Conservation (phyloP, 139 green algal species). For the Micractinium sp. region DNA sequence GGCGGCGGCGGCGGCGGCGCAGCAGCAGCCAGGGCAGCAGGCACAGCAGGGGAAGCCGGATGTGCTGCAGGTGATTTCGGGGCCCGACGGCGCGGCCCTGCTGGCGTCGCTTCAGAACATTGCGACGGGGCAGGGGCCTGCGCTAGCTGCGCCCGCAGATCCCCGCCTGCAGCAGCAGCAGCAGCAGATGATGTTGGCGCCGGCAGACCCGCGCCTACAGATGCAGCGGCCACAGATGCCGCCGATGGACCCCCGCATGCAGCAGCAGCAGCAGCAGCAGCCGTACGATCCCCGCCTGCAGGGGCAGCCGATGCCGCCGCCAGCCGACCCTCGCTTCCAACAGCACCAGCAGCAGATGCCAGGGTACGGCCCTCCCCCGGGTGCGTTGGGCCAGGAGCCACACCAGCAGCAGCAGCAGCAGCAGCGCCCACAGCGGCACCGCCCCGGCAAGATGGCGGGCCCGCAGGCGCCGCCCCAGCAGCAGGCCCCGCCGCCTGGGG, state of each 20-base stretch:
- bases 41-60: neutral
- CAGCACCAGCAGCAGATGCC: constrained; percentile 5
- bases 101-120: too few species aligned
- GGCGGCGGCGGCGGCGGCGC: neutral
- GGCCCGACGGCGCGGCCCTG: too few species aligned
- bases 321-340: neutral
- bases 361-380: neutral
- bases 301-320: neutral
- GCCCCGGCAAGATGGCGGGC: neutral
- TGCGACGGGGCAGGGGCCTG: neutral
- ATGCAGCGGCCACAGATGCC: constrained; percentile 5
- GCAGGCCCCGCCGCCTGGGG: neutral
- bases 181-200: neutral
- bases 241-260: neutral
- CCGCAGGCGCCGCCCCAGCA: neutral
- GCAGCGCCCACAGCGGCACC: constrained; percentile 12
- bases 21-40: neutral
- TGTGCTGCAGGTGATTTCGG: too few species aligned
- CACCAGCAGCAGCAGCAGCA: constrained; percentile 26
- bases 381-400: neutral
- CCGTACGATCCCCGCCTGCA: neutral
- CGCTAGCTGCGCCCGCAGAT: neutral
- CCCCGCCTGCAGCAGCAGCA: neutral
- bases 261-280: constrained; percentile 16
- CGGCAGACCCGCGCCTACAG: neutral